Evolutionary conservation across 1,284 basidiomycete genomes (phyloP).

Genomic region (Inonotus hispidus): DNA sequence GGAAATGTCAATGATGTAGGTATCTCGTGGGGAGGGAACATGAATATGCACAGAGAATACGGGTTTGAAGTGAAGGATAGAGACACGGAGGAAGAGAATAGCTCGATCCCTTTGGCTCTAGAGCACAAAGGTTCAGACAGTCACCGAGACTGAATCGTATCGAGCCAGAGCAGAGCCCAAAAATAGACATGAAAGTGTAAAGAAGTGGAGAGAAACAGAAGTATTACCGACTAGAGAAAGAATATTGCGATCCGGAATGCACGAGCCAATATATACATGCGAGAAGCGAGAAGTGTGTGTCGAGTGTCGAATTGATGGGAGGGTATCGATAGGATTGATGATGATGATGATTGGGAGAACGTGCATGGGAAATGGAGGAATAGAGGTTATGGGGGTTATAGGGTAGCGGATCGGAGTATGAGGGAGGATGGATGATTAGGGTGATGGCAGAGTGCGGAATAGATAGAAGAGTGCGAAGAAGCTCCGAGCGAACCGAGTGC

Average conservation of each 20-base stretch:
- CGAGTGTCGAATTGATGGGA: neutral
- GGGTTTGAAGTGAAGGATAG: no score
- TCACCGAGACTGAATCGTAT: no score
- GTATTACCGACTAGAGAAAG: neutral
- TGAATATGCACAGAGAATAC: neutral
- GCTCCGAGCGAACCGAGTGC: neutral
- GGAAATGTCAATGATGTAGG: no score
- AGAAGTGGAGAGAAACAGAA: no score
- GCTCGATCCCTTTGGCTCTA: no score
- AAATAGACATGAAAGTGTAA: no score
- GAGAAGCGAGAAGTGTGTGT: neutral
- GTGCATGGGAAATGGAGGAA: neutral
- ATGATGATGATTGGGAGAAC: neutral
- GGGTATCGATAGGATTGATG: neutral
- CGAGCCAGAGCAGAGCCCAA: no score
- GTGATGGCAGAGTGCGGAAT: no score
- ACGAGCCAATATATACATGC: slow-evolving; percentile 1
- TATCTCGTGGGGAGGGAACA: neutral
- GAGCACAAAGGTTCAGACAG: no score
- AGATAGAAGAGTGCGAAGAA: no score
- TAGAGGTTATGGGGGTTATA: neutral
- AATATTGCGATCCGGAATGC: slow-evolving; percentile 5
- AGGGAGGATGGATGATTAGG: no score
- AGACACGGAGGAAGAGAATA: no score
- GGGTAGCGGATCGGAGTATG: neutral